These are phyloP conservation scores for Leishmania tropica DNA, from an alignment of 208 protist species.

Conservation along the genomic window DNA sequence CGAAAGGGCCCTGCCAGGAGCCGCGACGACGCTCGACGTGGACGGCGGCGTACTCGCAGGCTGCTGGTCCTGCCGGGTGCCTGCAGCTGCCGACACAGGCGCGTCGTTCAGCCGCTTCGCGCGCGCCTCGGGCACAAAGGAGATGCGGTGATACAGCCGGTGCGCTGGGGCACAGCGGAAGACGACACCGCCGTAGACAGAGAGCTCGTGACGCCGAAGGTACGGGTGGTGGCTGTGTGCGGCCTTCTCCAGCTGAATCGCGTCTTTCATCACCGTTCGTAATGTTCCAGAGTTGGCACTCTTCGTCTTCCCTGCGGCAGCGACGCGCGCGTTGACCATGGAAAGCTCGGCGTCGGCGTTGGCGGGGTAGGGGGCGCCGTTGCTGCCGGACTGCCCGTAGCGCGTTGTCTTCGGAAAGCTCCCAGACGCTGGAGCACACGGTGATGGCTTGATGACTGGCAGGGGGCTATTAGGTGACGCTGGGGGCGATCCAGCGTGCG, in stretches of 20 bases:
- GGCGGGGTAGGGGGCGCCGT: not conserved
- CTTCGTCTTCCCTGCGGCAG: not conserved
- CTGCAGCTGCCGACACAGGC: not conserved
- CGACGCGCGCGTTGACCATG: not conserved
- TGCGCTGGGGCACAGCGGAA: constrained; percentile 52
- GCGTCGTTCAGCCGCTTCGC: constrained; percentile 20
- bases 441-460: not conserved
- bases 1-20: not conserved
- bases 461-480: not conserved
- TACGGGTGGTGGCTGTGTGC: constrained; percentile 49
- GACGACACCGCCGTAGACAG: constrained; percentile 47
- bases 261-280: constrained; percentile 38
- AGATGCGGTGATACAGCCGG: constrained; percentile 52
- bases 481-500: not conserved
- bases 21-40: not conserved
- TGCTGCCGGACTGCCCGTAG: not conserved
- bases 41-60: not conserved
- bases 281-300: constrained; percentile 12
- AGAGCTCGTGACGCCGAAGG: constrained; percentile 42
- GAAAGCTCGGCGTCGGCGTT: not conserved
- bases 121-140: constrained; percentile 26
- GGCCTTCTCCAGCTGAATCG: constrained; percentile 30
- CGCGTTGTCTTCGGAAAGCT: not conserved
- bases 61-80: not conserved
- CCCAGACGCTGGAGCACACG: not conserved